Percentiles rank a stretch among this genome's conserved stretches.
Conservation (phyloP, 192 early-diverging fungal genomes). For the Rhizoclosmatium sp. region DNA sequence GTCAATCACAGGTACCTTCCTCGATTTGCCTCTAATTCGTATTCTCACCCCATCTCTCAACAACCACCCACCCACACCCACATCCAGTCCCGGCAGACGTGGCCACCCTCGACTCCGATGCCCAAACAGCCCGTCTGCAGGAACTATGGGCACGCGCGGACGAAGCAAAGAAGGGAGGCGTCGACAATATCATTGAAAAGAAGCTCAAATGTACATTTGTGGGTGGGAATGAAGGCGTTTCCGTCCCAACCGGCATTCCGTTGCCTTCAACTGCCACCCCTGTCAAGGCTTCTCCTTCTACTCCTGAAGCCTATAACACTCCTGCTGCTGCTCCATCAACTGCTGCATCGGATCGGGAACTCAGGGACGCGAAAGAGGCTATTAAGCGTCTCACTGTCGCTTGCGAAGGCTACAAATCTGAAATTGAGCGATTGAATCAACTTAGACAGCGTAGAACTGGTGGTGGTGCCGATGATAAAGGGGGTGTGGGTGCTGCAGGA, state of each 20-base stretch:
- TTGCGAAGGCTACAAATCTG: slow-evolving; percentile 63
- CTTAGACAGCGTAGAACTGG: slow-evolving; percentile 50
- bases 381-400: slow-evolving; percentile 55
- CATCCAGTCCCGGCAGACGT: slow-evolving; percentile 60
- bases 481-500: background rate
- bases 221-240: background rate
- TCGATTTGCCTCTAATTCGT: too few relatives aligned
- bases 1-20: slow-evolving; percentile 69
- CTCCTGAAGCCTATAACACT: background rate
- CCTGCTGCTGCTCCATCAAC: slow-evolving; percentile 9
- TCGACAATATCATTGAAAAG: slow-evolving; percentile 51
- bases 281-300: background rate
- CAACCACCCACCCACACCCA: too few relatives aligned
- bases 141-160: slow-evolving; percentile 61
- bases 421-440: slow-evolving; percentile 58
- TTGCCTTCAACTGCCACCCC: background rate
- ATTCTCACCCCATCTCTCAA: too few relatives aligned
- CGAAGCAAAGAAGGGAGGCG: slow-evolving; percentile 47
- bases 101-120: slow-evolving; percentile 67
- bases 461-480: background rate
- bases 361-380: slow-evolving; percentile 49
- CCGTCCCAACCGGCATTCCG: background rate
- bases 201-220: slow-evolving; percentile 55
- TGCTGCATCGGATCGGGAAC: slow-evolving; percentile 31
- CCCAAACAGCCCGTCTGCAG: slow-evolving; percentile 44